Evolutionary conservation across 345 rosid genomes (phyloP), one percentile per base, ranked within the genome.

Genomic region (Draba incana): DNA sequence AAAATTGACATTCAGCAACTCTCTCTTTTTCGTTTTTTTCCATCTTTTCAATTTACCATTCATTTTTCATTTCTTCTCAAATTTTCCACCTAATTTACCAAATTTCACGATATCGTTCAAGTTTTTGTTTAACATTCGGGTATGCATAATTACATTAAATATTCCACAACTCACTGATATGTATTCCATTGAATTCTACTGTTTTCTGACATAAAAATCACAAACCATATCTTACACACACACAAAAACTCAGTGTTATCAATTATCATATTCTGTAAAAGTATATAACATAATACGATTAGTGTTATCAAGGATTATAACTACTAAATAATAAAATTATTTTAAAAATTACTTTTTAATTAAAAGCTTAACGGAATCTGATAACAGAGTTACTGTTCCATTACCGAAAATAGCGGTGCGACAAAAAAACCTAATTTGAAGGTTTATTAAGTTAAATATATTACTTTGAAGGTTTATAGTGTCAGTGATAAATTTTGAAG

Each of bases 61-160:
- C 6, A 2, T 54, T 60, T 61, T 38, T 8, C n/a, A 46, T 60
- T n/a, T 54, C 24, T 46, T 27, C 63, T 30, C 46, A 47, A 45
- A 23, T 14, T 54, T 48, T 54, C 59, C 69, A 68, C 78, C 78
- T 68, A 75, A 55, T 74, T 55, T 68, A 62, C 74, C 78, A 75
- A 68, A 68, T 55, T 75, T 68, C 78, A 55, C 74, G 31, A 31
- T 54, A 23, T 31, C 14, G 43, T 10, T 67, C 48, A 52, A 12
- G 11, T 60, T 20, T 67, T 67, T 37, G 9, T 28, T 61, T 42
- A 23, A n/a, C 71, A 65, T 38, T 20, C 28, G 20, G 41, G 42
- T 46, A 46, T 52, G 31, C 44, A 64, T 20, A 48, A 15, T 13
- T 24, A 59, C 14, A 3, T 55, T 25, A 30, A 42, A 31, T 30